Percentiles rank a stretch among this genome's conserved stretches.
Conservation (phyloP, 805 yeast genomes). For the Lipomyces mesembrius region DNA sequence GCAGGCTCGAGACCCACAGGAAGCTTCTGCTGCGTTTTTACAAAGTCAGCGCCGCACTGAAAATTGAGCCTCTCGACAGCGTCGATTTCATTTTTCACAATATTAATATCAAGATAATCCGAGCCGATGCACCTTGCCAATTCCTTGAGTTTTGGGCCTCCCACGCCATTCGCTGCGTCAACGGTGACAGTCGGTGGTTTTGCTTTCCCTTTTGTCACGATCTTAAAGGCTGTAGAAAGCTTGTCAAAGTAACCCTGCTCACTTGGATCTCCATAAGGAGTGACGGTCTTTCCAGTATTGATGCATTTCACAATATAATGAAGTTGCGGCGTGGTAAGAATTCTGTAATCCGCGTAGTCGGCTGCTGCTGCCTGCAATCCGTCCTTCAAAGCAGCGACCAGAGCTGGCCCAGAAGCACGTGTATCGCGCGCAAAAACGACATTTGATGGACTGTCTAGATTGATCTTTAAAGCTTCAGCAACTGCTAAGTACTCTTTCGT, state of each 20-base stretch:
- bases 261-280: constrained; percentile 61
- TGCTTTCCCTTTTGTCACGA: constrained; percentile 46
- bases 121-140: constrained; percentile 53
- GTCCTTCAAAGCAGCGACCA: constrained; percentile 61
- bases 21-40: constrained; percentile 81
- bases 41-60: constrained; percentile 94
- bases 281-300: constrained; percentile 57
- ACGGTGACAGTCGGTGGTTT: constrained; percentile 57
- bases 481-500: constrained; percentile 49
- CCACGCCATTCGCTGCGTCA: constrained; percentile 97
- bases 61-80: constrained; percentile 68
- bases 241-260: constrained; percentile 74
- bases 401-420: constrained; percentile 75
- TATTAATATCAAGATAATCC: constrained; percentile 49
- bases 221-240: constrained; percentile 58
- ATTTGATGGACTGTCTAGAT: constrained; percentile 42
- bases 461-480: constrained; percentile 53
- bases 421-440: constrained; percentile 85
- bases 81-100: constrained; percentile 55
- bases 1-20: constrained; percentile 64
- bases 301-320: constrained; percentile 79
- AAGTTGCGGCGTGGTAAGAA: constrained; percentile 90
- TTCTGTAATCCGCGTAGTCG: constrained; percentile 59
- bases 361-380: constrained; percentile 62
- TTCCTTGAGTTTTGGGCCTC: constrained; percentile 70